These are phyloP conservation scores for Ustilago sp. DNA, from an alignment of 1,284 basidiomycete species.

Conservation along the genomic window DNA sequence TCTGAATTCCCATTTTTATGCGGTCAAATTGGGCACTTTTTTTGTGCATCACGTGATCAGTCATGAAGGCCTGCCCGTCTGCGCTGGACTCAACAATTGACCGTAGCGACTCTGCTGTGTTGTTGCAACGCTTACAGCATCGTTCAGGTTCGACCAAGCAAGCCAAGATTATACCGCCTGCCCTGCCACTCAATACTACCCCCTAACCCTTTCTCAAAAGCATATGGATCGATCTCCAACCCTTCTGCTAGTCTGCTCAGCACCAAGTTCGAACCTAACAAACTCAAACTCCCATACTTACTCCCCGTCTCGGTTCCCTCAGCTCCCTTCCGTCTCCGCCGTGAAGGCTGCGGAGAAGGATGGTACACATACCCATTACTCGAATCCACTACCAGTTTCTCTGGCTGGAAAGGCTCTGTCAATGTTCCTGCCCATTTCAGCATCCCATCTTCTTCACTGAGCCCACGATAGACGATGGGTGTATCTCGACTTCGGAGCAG, in stretches of 20 bases:
- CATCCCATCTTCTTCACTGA: slow-evolving; percentile 39
- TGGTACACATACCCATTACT: slow-evolving; percentile 67
- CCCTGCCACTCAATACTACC: slow-evolving; percentile 51
- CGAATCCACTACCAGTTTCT: slow-evolving; percentile 53
- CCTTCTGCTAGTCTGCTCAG: slow-evolving; percentile 51
- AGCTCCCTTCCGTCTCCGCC: background rate
- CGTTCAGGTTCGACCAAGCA: slow-evolving; percentile 18
- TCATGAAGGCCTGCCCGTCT: background rate
- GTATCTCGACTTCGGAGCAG: slow-evolving; percentile 64
- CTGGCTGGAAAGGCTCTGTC: slow-evolving; percentile 50
- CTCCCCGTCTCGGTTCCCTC: background rate
- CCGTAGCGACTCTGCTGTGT: too few species aligned
- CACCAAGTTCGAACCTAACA: slow-evolving; percentile 61
- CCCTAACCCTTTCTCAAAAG: slow-evolving; percentile 20
- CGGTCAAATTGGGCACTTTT: background rate
- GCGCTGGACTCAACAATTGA: too few species aligned
- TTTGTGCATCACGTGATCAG: background rate
- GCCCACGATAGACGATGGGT: slow-evolving; percentile 66
- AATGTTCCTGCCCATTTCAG: slow-evolving; percentile 62
- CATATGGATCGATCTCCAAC: slow-evolving; percentile 52
- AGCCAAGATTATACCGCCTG: slow-evolving; percentile 18
- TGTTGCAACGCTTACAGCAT: background rate
- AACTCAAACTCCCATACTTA: slow-evolving; percentile 56
- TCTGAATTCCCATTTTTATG: background rate
- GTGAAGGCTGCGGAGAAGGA: slow-evolving; percentile 56